Conservation (phyloP, 2,329 filamentous ascomycete species). For the Fusarium xylarioides region DNA sequence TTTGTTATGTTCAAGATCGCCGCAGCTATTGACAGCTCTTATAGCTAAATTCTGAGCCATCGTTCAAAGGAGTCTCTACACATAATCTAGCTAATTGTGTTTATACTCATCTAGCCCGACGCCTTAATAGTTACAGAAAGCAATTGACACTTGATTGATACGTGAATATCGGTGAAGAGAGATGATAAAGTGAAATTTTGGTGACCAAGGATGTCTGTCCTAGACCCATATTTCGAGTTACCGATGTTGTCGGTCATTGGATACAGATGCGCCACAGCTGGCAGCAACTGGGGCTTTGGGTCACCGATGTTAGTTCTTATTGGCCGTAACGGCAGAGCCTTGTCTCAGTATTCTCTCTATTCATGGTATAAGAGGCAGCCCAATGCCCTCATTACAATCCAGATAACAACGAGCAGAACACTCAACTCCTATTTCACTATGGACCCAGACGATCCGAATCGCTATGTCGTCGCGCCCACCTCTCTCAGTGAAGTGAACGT, state of each 20-base stretch:
- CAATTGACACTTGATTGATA: neutral
- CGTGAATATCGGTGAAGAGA: neutral
- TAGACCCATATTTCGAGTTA: neutral
- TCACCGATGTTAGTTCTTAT: neutral
- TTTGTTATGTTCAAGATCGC: too few relatives aligned
- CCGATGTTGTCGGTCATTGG: neutral
- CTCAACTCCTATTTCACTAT: neutral
- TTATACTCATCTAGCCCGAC: too few relatives aligned
- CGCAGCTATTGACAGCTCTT: too few relatives aligned
- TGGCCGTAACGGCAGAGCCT: accelerated
- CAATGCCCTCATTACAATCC: neutral
- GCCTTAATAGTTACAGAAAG: neutral
- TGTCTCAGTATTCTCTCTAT: neutral
- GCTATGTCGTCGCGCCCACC: neutral
- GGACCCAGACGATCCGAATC: neutral
- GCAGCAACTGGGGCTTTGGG: too few relatives aligned
- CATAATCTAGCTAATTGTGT: neutral
- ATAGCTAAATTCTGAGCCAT: too few relatives aligned
- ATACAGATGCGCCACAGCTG: neutral
- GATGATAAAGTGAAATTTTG: neutral
- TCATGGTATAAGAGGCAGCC: neutral
- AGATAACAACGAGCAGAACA: neutral
- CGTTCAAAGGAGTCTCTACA: neutral
- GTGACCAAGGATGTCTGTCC: neutral
- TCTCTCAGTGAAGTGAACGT: neutral